Evolutionary conservation across 2,329 filamentous ascomycete genomes (phyloP).

Genomic region (Thielaviopsis ethacetica): DNA sequence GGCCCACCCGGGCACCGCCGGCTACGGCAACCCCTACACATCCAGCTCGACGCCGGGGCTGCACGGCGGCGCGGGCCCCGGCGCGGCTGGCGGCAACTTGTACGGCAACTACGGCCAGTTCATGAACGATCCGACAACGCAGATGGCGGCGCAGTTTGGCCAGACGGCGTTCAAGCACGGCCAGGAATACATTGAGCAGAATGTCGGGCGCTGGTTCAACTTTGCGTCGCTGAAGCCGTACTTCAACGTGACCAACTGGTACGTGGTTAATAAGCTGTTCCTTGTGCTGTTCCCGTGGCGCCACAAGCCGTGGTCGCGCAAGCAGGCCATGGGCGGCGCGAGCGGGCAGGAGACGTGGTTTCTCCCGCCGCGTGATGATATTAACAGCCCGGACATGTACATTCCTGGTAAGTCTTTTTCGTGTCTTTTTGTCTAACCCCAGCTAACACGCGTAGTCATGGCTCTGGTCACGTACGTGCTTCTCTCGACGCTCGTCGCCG

Average conservation of each 20-base stretch:
- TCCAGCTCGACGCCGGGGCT: constrained; percentile 16
- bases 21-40: constrained; percentile 57
- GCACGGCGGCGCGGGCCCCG: neutral
- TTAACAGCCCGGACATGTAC: constrained; percentile 99
- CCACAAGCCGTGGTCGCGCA: constrained; percentile 92
- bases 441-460: constrained; percentile 44
- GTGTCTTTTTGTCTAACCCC: neutral
- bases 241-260: constrained; percentile 97
- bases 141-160: constrained; percentile 88
- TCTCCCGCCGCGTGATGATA: constrained; percentile 79
- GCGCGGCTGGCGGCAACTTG: constrained; percentile 27
- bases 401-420: constrained; percentile 46
- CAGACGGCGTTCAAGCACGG: constrained; percentile 83
- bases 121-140: constrained; percentile 87
- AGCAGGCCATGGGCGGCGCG: constrained; percentile 52
- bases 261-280: constrained; percentile 84
- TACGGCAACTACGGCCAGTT: constrained; percentile 75
- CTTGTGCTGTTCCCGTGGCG: constrained; percentile 95
- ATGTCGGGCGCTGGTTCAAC: constrained; percentile 71
- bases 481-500: constrained; percentile 76
- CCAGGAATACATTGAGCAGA: constrained; percentile 89
- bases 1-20: constrained; percentile 24
- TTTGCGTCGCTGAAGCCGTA: constrained; percentile 92
- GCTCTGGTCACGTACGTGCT: constrained; percentile 95
- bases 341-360: constrained; percentile 61